These are phyloP conservation scores for Mercurialis annua DNA, from an alignment of 345 rosid species.

Conservation along the genomic window DNA sequence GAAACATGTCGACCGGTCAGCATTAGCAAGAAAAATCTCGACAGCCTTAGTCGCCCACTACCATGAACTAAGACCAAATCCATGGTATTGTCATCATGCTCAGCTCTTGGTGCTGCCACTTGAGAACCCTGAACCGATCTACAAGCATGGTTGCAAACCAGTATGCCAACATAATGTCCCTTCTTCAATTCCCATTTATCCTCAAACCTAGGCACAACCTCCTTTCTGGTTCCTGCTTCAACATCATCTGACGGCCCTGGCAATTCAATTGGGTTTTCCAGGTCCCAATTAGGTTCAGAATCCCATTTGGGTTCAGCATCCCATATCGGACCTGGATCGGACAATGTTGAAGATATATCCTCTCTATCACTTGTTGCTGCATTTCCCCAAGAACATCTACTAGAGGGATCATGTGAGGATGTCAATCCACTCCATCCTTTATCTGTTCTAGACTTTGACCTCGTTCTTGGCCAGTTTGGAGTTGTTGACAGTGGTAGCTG, in stretches of 20 bases:
- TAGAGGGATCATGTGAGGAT: slow-evolving; percentile 60
- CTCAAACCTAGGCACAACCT: slow-evolving; percentile 52
- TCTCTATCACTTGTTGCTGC: slow-evolving; percentile 74
- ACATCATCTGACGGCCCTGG: slow-evolving; percentile 76
- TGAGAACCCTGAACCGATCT: slow-evolving; percentile 94
- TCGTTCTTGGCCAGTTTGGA: slow-evolving; percentile 94
- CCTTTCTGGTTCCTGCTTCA: slow-evolving; percentile 58
- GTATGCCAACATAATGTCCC: slow-evolving; percentile 85
- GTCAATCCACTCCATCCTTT: slow-evolving; percentile 86
- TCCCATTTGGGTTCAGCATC: slow-evolving; percentile 98
- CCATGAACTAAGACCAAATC: slow-evolving; percentile 93
- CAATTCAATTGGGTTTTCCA: slow-evolving; percentile 77
- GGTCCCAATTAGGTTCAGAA: slow-evolving; percentile 70
- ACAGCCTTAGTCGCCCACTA: slow-evolving; percentile 72
- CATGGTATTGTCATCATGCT: slow-evolving; percentile 80
- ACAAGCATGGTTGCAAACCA: slow-evolving; percentile 97
- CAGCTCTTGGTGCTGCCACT: slow-evolving; percentile 92
- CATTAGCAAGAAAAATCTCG: slow-evolving; percentile 80
- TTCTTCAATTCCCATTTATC: slow-evolving; percentile 71
- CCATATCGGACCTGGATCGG: slow-evolving; percentile 99
- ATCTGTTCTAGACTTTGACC: slow-evolving; percentile 88
- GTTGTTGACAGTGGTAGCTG: slow-evolving; percentile 74
- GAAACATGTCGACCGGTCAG: slow-evolving; percentile 88
- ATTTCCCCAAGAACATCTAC: slow-evolving; percentile 80
- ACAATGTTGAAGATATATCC: slow-evolving; percentile 90